Evolutionary conservation across 2,329 filamentous ascomycete species (phyloP).

Genomic region (Fusarium lyarnte): DNA sequence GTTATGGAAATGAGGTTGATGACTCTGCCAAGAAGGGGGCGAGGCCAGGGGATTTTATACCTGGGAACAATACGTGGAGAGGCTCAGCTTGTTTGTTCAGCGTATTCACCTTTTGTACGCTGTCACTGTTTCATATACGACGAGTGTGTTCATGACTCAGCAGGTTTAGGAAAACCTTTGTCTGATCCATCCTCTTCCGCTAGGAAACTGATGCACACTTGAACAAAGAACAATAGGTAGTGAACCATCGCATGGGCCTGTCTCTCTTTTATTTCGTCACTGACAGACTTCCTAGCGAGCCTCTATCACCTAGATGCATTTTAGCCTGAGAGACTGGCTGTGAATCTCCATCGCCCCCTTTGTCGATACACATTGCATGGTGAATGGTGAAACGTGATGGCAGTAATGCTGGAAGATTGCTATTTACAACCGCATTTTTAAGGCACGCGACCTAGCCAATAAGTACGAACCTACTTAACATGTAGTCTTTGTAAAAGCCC

Average conservation of each 20-base stretch:
- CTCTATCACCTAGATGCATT: not conserved
- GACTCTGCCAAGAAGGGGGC: not conserved
- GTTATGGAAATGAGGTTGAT: not conserved
- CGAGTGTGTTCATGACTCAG: not conserved
- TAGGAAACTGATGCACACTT: too few relatives aligned
- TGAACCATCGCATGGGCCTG: fast-evolving
- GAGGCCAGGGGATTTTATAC: not conserved
- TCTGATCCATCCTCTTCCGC: not conserved
- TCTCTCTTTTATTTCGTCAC: not conserved
- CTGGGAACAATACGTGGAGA: not conserved
- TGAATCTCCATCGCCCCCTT: not conserved
- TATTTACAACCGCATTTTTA: fast-evolving
- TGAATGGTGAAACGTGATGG: not conserved
- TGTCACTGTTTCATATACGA: not conserved
- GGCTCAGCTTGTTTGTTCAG: not conserved
- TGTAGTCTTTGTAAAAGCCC: not conserved
- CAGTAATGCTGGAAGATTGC: not conserved
- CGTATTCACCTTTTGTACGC: not conserved
- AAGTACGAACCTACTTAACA: not conserved
- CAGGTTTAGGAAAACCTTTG: not conserved
- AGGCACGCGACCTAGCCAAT: not conserved
- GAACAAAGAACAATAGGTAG: not conserved
- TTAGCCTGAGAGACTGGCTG: fast-evolving
- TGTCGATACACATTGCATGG: not conserved
- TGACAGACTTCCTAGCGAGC: fast-evolving